Evolutionary conservation across 257 asterid genomes (phyloP), one percentile per base, ranked within the genome.

Genomic region (Verbena officinalis): DNA sequence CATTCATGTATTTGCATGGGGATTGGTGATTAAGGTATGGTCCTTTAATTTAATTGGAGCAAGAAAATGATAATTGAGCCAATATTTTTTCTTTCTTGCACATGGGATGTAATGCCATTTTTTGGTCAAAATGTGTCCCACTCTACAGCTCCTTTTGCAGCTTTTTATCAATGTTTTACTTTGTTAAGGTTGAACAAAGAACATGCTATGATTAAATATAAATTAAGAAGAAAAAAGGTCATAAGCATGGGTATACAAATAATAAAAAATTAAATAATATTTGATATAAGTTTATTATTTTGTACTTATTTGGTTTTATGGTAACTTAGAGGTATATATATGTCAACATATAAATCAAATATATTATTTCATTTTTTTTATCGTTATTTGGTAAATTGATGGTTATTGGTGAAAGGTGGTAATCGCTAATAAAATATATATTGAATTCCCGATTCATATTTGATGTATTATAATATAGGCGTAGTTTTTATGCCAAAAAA

Each of bases 81-180:
- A 5, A 17, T 19, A 30, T 4, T 36, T 38, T 13, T 40, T 54
- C 33, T 10, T 43, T 15, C 14, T 4, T 70, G 80, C 80, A 75
- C 80, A 75, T 75, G 80, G 76, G 62, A 23, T 64, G 80, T 59
- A 49, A 53, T 54, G 58, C 65, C 73, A 65, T 63, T 50, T 63
- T 33, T 64, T 64, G 80, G 76, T 75, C 80, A 75, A 75, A 65
- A 69, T 50, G 19, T 65, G 33, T 24, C 80, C 80, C 70, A 69
- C 65, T 38, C 31, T 39, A 39, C 45, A 19, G 24, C 52, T 55
- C 40, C 20, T 23, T 68, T 68, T 60, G 51, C 62, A 54, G 27
- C 62, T 67, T 73, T 44, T 66, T 54, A 31, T 61, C 7, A 56
- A 30, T 62, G 59, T 62, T 23, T 36, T 42, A 59, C 65, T 61